Percentiles rank a stretch among this genome's conserved stretches.
phyloP scores from a whole-genome alignment of 2,329 filamentous ascomycete genomes.

The Neonectria magnoliae region DNA sequence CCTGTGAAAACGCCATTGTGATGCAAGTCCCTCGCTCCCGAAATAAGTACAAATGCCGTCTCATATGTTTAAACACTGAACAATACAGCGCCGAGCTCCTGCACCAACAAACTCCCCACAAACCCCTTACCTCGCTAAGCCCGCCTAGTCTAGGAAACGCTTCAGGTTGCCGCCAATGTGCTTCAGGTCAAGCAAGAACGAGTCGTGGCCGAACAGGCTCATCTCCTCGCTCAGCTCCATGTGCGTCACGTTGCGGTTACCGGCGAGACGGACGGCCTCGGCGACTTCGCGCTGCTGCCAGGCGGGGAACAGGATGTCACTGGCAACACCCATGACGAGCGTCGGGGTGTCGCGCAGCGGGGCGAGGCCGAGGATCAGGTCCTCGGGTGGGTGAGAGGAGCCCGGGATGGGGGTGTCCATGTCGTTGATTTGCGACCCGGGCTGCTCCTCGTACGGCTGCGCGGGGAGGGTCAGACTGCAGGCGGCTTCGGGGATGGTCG shows the following conservation, averaged over 20 bases:
- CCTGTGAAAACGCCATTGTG: neutral
- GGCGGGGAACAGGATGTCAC: slow-evolving; percentile 95
- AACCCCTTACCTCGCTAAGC: neutral
- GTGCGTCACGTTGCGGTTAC: slow-evolving; percentile 85
- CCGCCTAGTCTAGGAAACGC: slow-evolving; percentile 73
- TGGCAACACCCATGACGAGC: slow-evolving; percentile 92
- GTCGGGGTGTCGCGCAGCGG: slow-evolving; percentile 80
- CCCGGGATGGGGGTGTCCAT: slow-evolving; percentile 34
- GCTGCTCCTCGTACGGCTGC: slow-evolving; percentile 86
- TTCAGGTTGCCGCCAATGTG: slow-evolving; percentile 88
- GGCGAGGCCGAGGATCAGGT: slow-evolving; percentile 80
- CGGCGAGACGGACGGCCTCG: slow-evolving; percentile 78
- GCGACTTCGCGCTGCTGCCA: slow-evolving; percentile 98
- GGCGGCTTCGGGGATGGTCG: slow-evolving; percentile 50
- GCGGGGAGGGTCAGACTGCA: slow-evolving; percentile 88
- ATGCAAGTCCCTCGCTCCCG: slow-evolving; percentile 1
- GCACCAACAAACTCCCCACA: neutral
- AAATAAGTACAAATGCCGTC: slow-evolving; percentile 1
- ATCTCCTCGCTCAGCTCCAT: slow-evolving; percentile 93
- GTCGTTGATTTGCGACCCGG: slow-evolving; percentile 54
- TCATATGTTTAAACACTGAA: neutral
- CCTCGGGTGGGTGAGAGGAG: slow-evolving; percentile 72
- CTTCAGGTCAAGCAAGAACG: slow-evolving; percentile 90
- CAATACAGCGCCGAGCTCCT: neutral
- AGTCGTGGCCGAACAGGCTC: slow-evolving; percentile 96